A percentile compares a stretch with the other conserved stretches of the same genome.
Evolutionary conservation across 495 filamentous ascomycete genomes (phyloP).

Genomic region (Aspergillus homomorphus): DNA sequence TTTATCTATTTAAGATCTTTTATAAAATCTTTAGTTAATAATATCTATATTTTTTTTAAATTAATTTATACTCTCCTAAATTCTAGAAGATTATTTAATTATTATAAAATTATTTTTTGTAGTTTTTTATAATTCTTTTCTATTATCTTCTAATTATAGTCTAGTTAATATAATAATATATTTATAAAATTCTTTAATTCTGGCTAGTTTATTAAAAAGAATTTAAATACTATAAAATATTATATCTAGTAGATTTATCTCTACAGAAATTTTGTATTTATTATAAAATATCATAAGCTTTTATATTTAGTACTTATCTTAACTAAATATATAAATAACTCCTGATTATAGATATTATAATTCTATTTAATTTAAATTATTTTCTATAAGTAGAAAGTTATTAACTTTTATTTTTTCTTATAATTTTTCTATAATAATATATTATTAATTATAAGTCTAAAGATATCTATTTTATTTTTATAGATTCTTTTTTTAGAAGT

Average conservation of each 20-base stretch:
- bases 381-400: no score
- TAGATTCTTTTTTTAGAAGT: no score
- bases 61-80: neutral
- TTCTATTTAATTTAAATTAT: neutral
- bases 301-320: neutral
- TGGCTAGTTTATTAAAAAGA: neutral
- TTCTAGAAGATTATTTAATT: neutral
- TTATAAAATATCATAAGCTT: neutral
- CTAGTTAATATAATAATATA: neutral
- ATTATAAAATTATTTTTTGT: neutral
- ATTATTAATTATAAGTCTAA: no score
- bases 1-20: neutral
- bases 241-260: neutral
- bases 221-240: slow-evolving; percentile 1
- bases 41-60: neutral
- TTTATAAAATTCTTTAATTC: neutral
- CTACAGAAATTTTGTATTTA: neutral
- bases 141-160: neutral
- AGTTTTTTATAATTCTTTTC: neutral
- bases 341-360: neutral
- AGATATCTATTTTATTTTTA: no score
- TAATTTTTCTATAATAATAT: no score
- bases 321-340: neutral
- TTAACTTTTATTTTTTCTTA: no score
- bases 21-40: neutral